Conservation (phyloP, 345 rosid genomes). For the Kernera saxatilis region DNA sequence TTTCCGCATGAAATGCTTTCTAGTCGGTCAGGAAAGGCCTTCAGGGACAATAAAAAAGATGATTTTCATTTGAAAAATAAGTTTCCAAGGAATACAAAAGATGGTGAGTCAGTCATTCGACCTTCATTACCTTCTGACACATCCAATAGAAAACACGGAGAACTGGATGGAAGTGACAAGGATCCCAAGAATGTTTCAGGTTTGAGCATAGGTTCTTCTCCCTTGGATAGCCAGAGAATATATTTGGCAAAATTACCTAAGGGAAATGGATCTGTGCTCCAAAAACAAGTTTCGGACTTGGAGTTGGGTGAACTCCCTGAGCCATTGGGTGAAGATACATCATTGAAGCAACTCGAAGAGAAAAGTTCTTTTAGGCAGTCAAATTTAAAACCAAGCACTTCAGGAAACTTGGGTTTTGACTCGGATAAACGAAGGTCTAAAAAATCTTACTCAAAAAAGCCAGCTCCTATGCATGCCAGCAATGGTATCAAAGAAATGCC, state of each 20-base stretch:
- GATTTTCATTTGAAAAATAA: conserved; percentile 40
- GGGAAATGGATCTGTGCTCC: conserved; percentile 55
- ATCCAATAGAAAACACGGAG: conserved; percentile 42
- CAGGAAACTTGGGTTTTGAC: conserved; percentile 51
- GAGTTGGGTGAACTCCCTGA: conserved; percentile 95
- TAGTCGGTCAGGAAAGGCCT: conserved; percentile 39
- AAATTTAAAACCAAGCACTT: conserved; percentile 48
- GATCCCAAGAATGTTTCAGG: conserved; percentile 46
- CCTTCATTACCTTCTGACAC: conserved; percentile 43
- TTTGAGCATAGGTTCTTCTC: conserved; percentile 40
- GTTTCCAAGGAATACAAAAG: conserved; percentile 48
- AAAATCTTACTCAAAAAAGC: conserved; percentile 52
- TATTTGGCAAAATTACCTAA: conserved; percentile 34
- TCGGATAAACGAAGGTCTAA: conserved; percentile 52
- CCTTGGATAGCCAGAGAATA: conserved; percentile 38
- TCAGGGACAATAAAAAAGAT: conserved; percentile 51
- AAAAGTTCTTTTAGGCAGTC: conserved; percentile 55
- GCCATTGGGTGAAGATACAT: conserved; percentile 50
- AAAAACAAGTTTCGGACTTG: conserved; percentile 72
- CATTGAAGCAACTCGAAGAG: conserved; percentile 52
- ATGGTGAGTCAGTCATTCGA: conserved; percentile 50
- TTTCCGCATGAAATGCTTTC: conserved; percentile 39
- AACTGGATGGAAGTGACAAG: conserved; percentile 45
- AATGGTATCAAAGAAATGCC: conserved; percentile 45
- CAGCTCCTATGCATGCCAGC: conserved; percentile 39